These are phyloP conservation scores for Moesziomyces antarcticus DNA, from an alignment of 1,284 basidiomycete genomes.

Conservation along the genomic window DNA sequence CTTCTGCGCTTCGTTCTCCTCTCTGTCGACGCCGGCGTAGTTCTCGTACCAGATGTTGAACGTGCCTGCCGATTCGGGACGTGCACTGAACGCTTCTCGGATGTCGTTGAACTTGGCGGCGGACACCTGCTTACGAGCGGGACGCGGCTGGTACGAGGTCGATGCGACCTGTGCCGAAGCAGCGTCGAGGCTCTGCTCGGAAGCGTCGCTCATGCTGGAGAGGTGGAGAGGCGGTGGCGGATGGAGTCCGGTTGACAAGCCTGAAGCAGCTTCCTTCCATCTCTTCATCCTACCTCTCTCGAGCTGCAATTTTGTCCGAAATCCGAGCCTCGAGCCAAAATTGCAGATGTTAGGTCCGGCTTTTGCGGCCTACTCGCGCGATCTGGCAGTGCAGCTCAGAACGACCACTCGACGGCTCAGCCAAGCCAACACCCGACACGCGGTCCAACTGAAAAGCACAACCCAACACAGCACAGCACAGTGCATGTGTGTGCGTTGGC, in stretches of 20 bases:
- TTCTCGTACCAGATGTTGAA: conserved; percentile 98
- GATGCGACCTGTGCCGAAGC: conserved; percentile 23
- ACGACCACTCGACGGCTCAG: background rate
- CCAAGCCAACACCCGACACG: background rate
- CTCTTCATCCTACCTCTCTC: too few species aligned
- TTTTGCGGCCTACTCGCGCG: background rate
- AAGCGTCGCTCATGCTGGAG: conserved; percentile 23
- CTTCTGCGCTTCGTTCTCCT: conserved; percentile 73
- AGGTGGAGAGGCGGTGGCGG: conserved; percentile 2
- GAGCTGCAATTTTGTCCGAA: conserved; percentile 3
- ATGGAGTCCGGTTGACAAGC: background rate
- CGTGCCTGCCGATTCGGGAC: conserved; percentile 53
- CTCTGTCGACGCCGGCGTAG: conserved; percentile 79
- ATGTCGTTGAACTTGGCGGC: conserved; percentile 58
- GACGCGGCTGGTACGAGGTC: conserved; percentile 52
- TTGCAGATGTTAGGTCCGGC: background rate
- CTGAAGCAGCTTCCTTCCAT: background rate
- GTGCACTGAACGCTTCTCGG: conserved; percentile 53
- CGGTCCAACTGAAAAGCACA: background rate
- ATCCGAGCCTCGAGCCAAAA: conserved; percentile 8
- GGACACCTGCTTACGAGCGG: conserved; percentile 64
- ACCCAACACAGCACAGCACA: conserved; percentile 3
- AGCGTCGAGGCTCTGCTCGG: conserved; percentile 4
- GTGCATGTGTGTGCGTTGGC: background rate
- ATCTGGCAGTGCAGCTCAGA: background rate